Base-by-base conservation (phyloP, 2,329 filamentous ascomycete species). In the Leptographium wingfieldii region DNA sequence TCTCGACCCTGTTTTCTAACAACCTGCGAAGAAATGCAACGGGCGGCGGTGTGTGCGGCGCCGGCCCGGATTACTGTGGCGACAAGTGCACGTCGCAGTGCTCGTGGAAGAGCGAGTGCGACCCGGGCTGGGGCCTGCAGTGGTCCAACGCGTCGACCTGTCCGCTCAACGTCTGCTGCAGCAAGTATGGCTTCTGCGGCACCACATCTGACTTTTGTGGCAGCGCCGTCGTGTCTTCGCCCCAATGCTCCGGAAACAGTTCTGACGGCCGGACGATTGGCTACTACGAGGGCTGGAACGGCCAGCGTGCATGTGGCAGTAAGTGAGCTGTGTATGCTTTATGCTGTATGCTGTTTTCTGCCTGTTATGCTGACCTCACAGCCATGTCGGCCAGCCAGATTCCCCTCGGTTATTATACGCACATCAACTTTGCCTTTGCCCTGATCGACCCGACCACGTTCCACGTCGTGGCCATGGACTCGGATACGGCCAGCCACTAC, bases 381-480 rank as follows among this genome's bases (percentile, higher is more conserved):
- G 22, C 6, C 19, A 22, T 27, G 58, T 14, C 6, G 22, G 22
- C 22, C 22, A 22, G 22, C 22, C 22, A 22, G 22, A 22, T 22
- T 22, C 22, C 22, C 22, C 22, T 22, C 22, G 22, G 22, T 22
- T 22, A 22, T 22, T 70, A 68, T 31, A 72, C 72, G 0, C 70
- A 73, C 22, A 57, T 73, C 57, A 70, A 69, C 58, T 73, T 69
- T 59, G 67, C 71, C 0, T 75, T 73, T 58, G 67, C 69, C 0
- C 56, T 62, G 0, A 63, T 75, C 33, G 64, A 74, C 27, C 70
- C 72, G 0, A 53, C 54, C 0, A 69, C 68, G 0, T 73, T 67
- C 58, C 22, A 65, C n/a, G 43, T 71, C 16, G 56, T 51, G 5
- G 29, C 35, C 35, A 9, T 38, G 7, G 35, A 38, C 35, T 9